Conservation (phyloP, 2,329 filamentous ascomycete genomes). For the Aspergillus pseudonomiae region DNA sequence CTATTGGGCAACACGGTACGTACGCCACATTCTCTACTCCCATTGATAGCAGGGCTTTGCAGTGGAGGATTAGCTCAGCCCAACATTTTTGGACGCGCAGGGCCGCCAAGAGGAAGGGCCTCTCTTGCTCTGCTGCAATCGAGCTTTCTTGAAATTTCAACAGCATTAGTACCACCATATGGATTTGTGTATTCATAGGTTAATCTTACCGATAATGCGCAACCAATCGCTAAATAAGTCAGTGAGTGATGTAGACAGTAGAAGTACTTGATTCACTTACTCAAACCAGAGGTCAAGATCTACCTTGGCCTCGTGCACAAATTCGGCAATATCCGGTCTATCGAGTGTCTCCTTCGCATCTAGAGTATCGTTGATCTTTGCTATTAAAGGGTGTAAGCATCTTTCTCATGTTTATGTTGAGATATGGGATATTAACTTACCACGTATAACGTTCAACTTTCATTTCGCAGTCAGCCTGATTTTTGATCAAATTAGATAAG, state of each 20-base stretch:
- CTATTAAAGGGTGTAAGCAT: conserved; percentile 20
- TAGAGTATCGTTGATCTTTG: conserved; percentile 43
- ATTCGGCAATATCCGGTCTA: conserved; percentile 42
- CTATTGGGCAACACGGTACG: neutral
- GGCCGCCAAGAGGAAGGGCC: conserved; percentile 48
- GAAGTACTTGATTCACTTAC: conserved; percentile 19
- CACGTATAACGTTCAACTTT: conserved; percentile 48
- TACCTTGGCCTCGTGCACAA: conserved; percentile 50
- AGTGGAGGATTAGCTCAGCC: conserved; percentile 56
- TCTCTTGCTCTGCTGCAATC: conserved; percentile 32
- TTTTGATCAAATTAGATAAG: neutral
- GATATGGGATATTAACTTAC: conserved; percentile 14
- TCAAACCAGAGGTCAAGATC: conserved; percentile 56
- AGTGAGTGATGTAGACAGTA: neutral
- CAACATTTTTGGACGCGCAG: conserved; percentile 57
- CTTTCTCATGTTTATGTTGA: no score
- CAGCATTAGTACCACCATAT: neutral
- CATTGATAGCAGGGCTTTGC: conserved; percentile 53
- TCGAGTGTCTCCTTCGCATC: conserved; percentile 27
- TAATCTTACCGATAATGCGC: conserved; percentile 37
- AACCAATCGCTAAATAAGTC: conserved; percentile 36
- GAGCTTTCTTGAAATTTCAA: conserved; percentile 28
- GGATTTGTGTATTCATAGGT: no score
- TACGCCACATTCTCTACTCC: conserved; percentile 54
- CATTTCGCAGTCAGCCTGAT: conserved; percentile 10